Evolutionary conservation across 805 yeast species (phyloP), one percentile per base, ranked within the genome.

Genomic region (Metschnikowia sp.): DNA sequence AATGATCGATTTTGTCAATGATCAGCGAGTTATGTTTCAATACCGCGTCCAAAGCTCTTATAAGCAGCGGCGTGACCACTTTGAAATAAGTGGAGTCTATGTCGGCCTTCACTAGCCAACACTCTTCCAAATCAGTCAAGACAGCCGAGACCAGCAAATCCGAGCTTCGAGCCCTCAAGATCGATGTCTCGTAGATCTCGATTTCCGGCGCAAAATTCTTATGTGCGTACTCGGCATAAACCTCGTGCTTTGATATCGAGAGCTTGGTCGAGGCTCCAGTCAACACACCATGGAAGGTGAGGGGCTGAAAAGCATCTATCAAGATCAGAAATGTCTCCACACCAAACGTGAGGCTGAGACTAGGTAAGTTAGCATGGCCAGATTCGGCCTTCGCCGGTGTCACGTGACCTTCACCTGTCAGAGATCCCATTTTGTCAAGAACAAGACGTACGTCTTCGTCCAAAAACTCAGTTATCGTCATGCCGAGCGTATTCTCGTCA

Each of bases 61-160:
- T 32, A 2, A 65, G 36, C 55, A 54, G 63, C 4, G 70, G 69
- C 4, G 57, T 39, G 28, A 56, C 58, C 9, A 66, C 42, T 42
- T 69, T 68, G 18, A 70, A 54, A 45, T 60, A 68, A 2, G 71
- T 72, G n/a, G 65, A 44, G 10, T 55, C 54, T 7, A 58, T 42
- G 4, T 55, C 52, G 0, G 58, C 44, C 3, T 50, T 39, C 2
- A 64, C 42, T 22, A 61, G 39, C 42, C 46, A 41, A 10, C 49
- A 19, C 2, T 55, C 58, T 0, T 46, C 50, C 1, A 41, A 13
- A 2, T 49, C 39, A 7, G 46, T 42, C 19, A 59, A 39, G 31
- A 51, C 54, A 10, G 65, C 26, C 6, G 44, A 48, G 7, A 61
- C 47, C 8, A 47, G 45, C 39, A 64, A 44, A 11, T 64, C 62